Percentiles rank a stretch among this genome's conserved stretches.
Conservation (phyloP, 2,329 filamentous ascomycete genomes). For the Paraphoma chrysanthemicola region DNA sequence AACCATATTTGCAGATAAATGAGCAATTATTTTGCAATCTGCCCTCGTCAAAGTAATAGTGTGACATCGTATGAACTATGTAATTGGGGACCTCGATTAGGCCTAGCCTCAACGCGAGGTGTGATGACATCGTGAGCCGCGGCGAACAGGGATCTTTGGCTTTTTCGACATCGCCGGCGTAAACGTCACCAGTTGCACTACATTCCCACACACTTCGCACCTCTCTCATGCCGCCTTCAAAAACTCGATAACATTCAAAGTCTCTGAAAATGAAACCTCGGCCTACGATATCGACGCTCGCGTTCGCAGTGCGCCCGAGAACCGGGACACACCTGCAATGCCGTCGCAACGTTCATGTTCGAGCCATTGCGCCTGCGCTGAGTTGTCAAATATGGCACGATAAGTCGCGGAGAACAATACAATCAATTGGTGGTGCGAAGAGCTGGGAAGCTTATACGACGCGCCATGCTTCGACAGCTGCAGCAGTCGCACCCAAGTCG, state of each 20-base stretch:
- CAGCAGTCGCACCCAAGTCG: constrained; percentile 9
- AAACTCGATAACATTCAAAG: neutral
- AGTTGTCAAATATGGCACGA: constrained; percentile 13
- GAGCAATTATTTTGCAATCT: too few species aligned
- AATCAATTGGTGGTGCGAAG: neutral
- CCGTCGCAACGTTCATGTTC: constrained; percentile 10
- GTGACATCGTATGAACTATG: neutral
- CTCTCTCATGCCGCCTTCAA: neutral
- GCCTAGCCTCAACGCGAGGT: constrained; percentile 28
- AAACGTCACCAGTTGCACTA: neutral
- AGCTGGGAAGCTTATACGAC: neutral
- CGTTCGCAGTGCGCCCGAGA: constrained; percentile 1
- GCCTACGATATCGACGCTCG: constrained; percentile 15
- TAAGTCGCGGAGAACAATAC: constrained; percentile 3
- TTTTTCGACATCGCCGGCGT: neutral
- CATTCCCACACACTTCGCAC: neutral
- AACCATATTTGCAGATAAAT: too few species aligned
- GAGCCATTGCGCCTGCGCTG: constrained; percentile 10
- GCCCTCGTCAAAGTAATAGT: too few species aligned
- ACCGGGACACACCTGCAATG: constrained; percentile 9
- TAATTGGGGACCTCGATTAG: neutral
- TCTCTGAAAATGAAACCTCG: constrained; percentile 29
- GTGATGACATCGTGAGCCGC: constrained; percentile 37
- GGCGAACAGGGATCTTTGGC: constrained; percentile 12
- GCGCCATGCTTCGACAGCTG: constrained; percentile 11